Evolutionary conservation across 169 alveolate genomes (phyloP).

Genomic region (Eimeria zaria): DNA sequence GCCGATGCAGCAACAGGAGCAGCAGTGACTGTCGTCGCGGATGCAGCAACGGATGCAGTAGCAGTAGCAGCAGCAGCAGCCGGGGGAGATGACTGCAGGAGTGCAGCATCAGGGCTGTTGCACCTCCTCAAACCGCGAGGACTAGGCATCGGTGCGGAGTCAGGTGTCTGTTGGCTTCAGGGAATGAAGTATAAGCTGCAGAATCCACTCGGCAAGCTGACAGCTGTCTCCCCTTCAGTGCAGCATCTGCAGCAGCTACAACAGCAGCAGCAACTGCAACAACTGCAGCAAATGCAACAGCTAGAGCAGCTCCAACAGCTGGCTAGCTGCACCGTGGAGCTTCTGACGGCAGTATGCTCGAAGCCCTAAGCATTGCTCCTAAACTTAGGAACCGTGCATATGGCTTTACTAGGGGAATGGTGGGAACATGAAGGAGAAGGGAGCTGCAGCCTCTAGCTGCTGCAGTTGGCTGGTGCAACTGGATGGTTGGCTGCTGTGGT

Average conservation of each 20-base stretch:
- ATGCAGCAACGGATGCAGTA: not conserved
- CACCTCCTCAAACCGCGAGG: not conserved
- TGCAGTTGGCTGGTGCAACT: too few relatives aligned
- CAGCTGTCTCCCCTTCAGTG: not conserved
- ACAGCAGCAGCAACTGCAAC: not conserved
- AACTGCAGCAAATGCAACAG: not conserved
- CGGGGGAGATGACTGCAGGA: not conserved
- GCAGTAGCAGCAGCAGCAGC: not conserved
- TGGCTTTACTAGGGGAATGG: not conserved
- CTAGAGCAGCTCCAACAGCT: constrained; percentile 20
- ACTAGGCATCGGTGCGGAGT: not conserved
- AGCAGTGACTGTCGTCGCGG: not conserved
- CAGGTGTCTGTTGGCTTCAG: not conserved
- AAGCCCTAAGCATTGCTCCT: not conserved
- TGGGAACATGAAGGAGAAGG: not conserved
- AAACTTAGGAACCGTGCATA: too few relatives aligned
- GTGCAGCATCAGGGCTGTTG: not conserved
- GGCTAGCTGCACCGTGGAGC: not conserved
- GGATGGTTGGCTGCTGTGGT: too few relatives aligned
- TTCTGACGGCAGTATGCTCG: constrained; percentile 5
- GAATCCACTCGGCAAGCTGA: not conserved
- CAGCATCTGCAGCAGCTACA: not conserved
- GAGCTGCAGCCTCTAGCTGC: too few relatives aligned
- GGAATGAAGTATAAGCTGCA: not conserved
- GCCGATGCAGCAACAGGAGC: not conserved